These are phyloP conservation scores for Cadophora luteo-olivacea DNA, from an alignment of 2,329 filamentous ascomycete species.

Conservation along the genomic window DNA sequence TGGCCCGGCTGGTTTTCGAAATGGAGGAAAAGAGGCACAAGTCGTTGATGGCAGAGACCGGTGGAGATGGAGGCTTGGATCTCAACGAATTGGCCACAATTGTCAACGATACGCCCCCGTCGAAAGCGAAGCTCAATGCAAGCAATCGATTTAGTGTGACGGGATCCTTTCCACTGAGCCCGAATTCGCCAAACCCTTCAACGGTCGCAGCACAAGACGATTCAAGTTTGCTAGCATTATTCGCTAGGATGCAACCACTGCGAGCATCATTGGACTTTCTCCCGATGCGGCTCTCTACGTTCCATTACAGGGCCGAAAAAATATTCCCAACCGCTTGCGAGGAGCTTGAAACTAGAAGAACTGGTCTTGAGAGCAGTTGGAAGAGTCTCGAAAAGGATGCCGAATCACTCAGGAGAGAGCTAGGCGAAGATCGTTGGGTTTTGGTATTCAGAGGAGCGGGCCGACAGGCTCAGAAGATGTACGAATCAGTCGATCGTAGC, in stretches of 20 bases:
- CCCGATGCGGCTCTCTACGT: slow-evolving; percentile 90
- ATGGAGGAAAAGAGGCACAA: slow-evolving; percentile 96
- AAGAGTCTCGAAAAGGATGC: slow-evolving; percentile 89
- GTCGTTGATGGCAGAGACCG: slow-evolving; percentile 67
- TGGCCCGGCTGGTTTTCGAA: slow-evolving; percentile 86
- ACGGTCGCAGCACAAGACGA: slow-evolving; percentile 73
- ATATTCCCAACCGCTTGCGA: slow-evolving; percentile 91
- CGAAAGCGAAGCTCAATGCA: slow-evolving; percentile 56
- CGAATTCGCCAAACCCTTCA: slow-evolving; percentile 64
- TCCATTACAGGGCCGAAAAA: slow-evolving; percentile 76
- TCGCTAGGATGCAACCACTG: slow-evolving; percentile 93
- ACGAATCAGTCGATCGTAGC: slow-evolving; percentile 90
- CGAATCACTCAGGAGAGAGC: slow-evolving; percentile 84
- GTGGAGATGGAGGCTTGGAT: slow-evolving; percentile 70
- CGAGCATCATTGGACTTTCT: slow-evolving; percentile 93
- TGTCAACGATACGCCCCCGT: slow-evolving; percentile 80
- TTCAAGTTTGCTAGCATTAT: slow-evolving; percentile 84
- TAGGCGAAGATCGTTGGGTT: slow-evolving; percentile 96
- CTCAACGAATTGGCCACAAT: slow-evolving; percentile 92
- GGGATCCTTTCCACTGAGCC: slow-evolving; percentile 66
- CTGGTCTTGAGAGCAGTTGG: slow-evolving; percentile 82
- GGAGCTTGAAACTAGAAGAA: slow-evolving; percentile 79
- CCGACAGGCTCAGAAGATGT: slow-evolving; percentile 93
- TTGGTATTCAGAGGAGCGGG: slow-evolving; percentile 94
- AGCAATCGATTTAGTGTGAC: slow-evolving; percentile 74